Base-by-base conservation (phyloP, 495 filamentous ascomycete genomes). In the Ascodesmis nigricans region DNA sequence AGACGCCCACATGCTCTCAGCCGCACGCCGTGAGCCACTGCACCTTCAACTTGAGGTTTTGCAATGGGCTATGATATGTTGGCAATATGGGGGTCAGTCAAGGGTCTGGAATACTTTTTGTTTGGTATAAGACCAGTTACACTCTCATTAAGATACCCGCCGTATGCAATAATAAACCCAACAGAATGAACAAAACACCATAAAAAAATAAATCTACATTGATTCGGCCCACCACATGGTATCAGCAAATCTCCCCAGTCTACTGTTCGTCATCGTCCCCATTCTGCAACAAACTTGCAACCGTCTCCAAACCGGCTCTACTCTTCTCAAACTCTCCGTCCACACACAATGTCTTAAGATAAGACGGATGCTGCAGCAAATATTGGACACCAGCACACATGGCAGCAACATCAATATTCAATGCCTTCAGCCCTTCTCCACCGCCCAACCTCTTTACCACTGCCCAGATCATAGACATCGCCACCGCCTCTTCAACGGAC, bases 301-400 rank as follows among this genome's bases (percentile, higher is more conserved):
- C 28, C n/a, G 49, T 33, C 10, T 26, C 36, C 39, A 48, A 38
- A 6, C 42, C 47, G 29, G 19, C 35, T 8, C 41, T 31, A 27
- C 48, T 42, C 36, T 37, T 43, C 30, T 48, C 44, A 9, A 49
- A 39, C 34, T 48, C 33, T 17, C 29, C 38, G 14, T 31, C 25
- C 20, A 24, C 35, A 24, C 42, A 42, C 9, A 55, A 42, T 5
- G 32, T 52, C 39, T 45, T 47, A 18, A 55, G 38, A 21, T 49
- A 55, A 29, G 46, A 48, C 33, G 22, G 45, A 27, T 55, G 51
- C 3, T 33, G 39, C n/a, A 55, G 29, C 7, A 48, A 33, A 43
- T 49, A 47, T 21, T 48, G 42, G 20, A 50, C 47, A 2, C 35
- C 39, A 29, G 53, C 51, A 4, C 29, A 29, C 21, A 42, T 32